phyloP scores from a whole-genome alignment of 129 eudicot species.

The Flaveria sonorensis region DNA sequence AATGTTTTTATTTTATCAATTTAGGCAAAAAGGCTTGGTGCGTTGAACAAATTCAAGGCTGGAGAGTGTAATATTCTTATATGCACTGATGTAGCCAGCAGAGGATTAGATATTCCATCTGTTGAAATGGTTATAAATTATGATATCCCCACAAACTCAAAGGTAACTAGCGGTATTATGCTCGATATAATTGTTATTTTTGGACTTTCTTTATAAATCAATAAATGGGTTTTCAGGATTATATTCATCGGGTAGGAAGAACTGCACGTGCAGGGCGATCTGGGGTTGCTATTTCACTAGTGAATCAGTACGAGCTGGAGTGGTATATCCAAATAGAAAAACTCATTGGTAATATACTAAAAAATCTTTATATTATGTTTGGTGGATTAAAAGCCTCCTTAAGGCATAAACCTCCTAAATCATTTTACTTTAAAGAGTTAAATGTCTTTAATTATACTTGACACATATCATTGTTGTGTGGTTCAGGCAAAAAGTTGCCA shows the following conservation, averaged over 20 bases:
- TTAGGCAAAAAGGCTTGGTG: constrained; percentile 79
- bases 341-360: constrained; percentile 56
- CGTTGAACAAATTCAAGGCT: constrained; percentile 81
- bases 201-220: not conserved
- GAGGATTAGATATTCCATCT: constrained; percentile 95
- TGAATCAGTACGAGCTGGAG: constrained; percentile 91
- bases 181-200: not conserved
- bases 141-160: constrained; percentile 87
- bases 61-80: constrained; percentile 88
- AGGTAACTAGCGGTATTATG: constrained; percentile 41
- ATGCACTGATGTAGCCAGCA: constrained; percentile 91
- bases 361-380: not conserved
- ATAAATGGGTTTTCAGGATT: constrained; percentile 57
- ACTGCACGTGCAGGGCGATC: constrained; percentile 99
- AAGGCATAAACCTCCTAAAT: not conserved
- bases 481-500: constrained; percentile 73
- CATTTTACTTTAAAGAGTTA: not conserved
- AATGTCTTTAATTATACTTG: not conserved
- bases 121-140: constrained; percentile 95
- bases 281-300: constrained; percentile 86
- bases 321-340: constrained; percentile 92
- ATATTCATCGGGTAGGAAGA: constrained; percentile 96
- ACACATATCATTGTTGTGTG: not conserved
- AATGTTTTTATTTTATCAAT: constrained; percentile 5
- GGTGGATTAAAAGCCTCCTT: not conserved